Base-by-base conservation (phyloP, 371 early-diverging fungal species). In the Apophysomyces sp. region DNA sequence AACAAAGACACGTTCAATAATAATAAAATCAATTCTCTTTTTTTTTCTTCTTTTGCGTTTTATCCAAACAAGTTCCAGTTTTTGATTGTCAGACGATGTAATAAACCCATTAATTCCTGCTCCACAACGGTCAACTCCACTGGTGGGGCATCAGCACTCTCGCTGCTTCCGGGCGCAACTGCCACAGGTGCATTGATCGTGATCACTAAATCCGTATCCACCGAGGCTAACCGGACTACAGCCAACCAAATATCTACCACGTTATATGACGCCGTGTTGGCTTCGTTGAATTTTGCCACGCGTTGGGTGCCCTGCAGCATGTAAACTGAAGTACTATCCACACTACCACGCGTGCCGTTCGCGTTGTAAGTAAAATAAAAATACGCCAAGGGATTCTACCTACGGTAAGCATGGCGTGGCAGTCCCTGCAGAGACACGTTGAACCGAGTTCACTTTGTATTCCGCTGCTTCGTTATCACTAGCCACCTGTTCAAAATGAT, bases 401-500 rank as follows among this genome's bases (percentile, higher is more conserved):
- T 83, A 86, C 88, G 82, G 82, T 54, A 89, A 69, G 15, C 59
- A 29, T 13, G 90, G 86, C 2, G 81, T 39, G 1, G 75, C 72
- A 0, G 69, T 58, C 13, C 60, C 30, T 2, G 66, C 24, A 9
- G 59, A 21, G 3, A 64, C 60, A 3, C 57, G 63, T 28, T 72
- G 66, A n/a, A 87, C 63, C 18, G 29, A 55, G 12, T 65, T 66
- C n/a, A 79, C 58, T 4, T 68, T 54, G 24, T 57, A 29, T 4
- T 63, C 57, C 5, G 71, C 62, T 0, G 94, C 92, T 7, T 90
- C 87, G 68, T 95, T 95, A 69, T 89, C 88, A 7, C 84, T 83
- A 4, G 92, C 92, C 15, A 96, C 68, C 44, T 91, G 89, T 53
- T 80, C 74, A 66, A 92, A 95, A 69, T 95, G 94, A 58, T 81